Base-by-base conservation (phyloP, 768 basidiomycete species). In the Leucocoprinus leucothites region DNA sequence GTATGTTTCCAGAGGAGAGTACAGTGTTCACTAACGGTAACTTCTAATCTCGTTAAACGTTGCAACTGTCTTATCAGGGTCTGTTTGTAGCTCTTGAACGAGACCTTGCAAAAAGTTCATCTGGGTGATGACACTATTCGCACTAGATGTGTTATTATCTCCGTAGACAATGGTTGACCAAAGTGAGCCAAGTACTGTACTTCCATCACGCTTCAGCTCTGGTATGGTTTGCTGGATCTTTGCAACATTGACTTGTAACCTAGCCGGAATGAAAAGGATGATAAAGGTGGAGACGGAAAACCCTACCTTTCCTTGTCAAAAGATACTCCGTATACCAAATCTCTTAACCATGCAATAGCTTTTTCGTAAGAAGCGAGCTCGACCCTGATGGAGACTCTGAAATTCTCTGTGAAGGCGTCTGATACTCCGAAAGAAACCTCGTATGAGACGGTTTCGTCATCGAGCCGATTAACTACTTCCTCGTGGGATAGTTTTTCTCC, bases 171-270 rank as follows among this genome's bases (percentile, higher is more conserved):
- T 64, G 57, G 85, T 80, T 16, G 80, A 72, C 71, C 82, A 86
- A 26, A 93, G 72, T 7, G 93, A 87, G 9, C 78, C 77, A 44
- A 94, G 75, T 9, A 98, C 89, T 25, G 82, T 87, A 64, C 74
- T 83, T 11, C 94, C 96, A 65, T 92, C 88, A 36, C 97, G 83
- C 76, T 98, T 98, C 62, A 91, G 74, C 65, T 94, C 88, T 2
- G 97, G 96, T 28, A 99, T 76, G 18, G 85, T 86, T 67, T 98
- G 96, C 42, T 89, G 85, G 21, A 92, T 82, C 70, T 97, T 98
- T 14, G 94, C 92, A 44, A 91, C 76, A 24, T 84, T 85, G 48
- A 98, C 84, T 62, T 87, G 84, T 31, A 99, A 73, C 48, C 95
- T 96, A 60, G 18, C 9, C 38, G 13, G 42, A 49, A 26, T 55